Base-by-base conservation (phyloP, 495 filamentous ascomycete species). In the Aspergillus biplanus region DNA sequence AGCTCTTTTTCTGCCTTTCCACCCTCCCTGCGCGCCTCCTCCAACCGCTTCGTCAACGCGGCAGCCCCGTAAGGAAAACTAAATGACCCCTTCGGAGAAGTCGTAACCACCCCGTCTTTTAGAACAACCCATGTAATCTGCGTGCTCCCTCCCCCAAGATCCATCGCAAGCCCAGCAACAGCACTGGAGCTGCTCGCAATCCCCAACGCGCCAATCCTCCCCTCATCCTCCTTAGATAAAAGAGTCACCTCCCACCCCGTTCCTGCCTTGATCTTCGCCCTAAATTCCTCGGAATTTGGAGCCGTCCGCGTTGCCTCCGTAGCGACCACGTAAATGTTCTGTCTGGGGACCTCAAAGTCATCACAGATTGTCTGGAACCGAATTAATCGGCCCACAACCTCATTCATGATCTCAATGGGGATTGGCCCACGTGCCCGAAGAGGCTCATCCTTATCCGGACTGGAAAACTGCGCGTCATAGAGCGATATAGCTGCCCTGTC, bases 291-390 rank as follows among this genome's bases (percentile, higher is more conserved):
- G 15, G 87, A 86, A 67, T 97, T 97, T 58, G 83, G 78, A 6
- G 93, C 92, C 33, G 86, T 88, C 39, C 92, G 86, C 61, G 91
- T 95, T 5, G 92, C 92, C 75, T 96, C 92, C 5, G 92, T 97
- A 57, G 90, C 92, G 8, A 97, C 85, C 5, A 96, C 85, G n/a
- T 82, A 82, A 59, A 93, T 83, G 53, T 91, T 85, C 31, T 67
- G 52, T 0, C 73, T 59, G 0, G 84, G 86, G 0, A 96, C 91
- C 9, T 80, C 80, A 64, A 89, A 92, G 62, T 86, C 87, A 7
- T 80, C 69, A 58, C 92, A 93, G 31, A 89, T 89, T 6, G 75
- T 76, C 52, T 84, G 82, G 78, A 96, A 97, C n/a, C 85, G 87
- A 12, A 79, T 73, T 27, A 96, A 76, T 0, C 83, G 83, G 47